A percentile compares a stretch with the other conserved stretches of the same genome.
Conservation (phyloP, 495 filamentous ascomycete genomes). For the Daldinia bambusicola region DNA sequence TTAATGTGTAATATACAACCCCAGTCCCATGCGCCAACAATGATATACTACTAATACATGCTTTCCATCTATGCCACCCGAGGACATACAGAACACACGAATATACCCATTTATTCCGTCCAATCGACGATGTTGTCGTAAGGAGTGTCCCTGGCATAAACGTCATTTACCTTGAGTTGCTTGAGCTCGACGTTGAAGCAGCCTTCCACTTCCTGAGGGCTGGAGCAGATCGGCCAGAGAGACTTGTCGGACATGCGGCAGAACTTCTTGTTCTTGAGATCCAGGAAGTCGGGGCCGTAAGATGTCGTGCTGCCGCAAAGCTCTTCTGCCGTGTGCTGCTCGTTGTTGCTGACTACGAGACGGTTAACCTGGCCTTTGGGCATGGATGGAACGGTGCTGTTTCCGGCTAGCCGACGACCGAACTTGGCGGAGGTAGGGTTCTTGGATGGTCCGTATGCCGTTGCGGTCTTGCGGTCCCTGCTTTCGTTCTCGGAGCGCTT, state of each 20-base stretch:
- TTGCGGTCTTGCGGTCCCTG: neutral
- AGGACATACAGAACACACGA: neutral
- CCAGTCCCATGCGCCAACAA: neutral
- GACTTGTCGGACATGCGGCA: slow-evolving; percentile 51
- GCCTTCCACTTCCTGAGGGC: slow-evolving; percentile 13
- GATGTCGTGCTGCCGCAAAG: slow-evolving; percentile 48
- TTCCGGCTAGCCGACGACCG: neutral
- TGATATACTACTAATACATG: neutral
- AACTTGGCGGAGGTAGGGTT: slow-evolving; percentile 27
- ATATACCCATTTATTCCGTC: slow-evolving; percentile 19
- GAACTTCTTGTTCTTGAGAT: slow-evolving; percentile 38
- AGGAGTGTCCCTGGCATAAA: slow-evolving; percentile 22
- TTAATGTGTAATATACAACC: neutral
- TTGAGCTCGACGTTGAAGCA: slow-evolving; percentile 34
- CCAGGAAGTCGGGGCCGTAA: slow-evolving; percentile 48
- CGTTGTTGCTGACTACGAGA: slow-evolving; percentile 48
- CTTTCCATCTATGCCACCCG: neutral
- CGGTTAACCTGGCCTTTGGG: slow-evolving; percentile 20
- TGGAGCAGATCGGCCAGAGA: slow-evolving; percentile 32
- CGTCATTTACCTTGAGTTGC: slow-evolving; percentile 27
- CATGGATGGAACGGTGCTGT: neutral
- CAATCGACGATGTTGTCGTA: slow-evolving; percentile 38
- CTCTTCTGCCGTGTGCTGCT: slow-evolving; percentile 32
- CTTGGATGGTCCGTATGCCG: slow-evolving; percentile 21
- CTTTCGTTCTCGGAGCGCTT: slow-evolving; percentile 10